These are phyloP conservation scores for Phytophthora rubi DNA, from an alignment of 352 stramenopile genomes.

Conservation along the genomic window DNA sequence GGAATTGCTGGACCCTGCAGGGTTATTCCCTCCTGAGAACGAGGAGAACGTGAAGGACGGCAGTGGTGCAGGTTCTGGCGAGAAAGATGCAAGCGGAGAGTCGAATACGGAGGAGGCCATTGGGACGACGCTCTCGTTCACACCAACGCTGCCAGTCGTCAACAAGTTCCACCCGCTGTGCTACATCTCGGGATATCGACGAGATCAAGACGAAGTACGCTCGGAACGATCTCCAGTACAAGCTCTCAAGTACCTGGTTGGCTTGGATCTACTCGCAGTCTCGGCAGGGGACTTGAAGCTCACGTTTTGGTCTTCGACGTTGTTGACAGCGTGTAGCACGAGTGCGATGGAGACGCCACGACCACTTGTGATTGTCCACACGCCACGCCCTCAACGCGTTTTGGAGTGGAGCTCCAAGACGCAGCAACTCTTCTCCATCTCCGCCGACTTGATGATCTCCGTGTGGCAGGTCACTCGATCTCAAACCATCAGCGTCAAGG, in stretches of 20 bases:
- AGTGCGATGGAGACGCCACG: conserved; percentile 67
- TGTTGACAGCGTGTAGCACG: conserved; percentile 66
- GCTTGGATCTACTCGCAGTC: conserved; percentile 67
- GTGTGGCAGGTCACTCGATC: conserved; percentile 62
- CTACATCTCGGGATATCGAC: conserved; percentile 72
- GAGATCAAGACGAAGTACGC: conserved; percentile 77
- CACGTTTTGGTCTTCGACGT: conserved; percentile 72
- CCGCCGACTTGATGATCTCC: conserved; percentile 68
- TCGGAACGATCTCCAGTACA: conserved; percentile 82
- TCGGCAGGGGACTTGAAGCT: conserved; percentile 80
- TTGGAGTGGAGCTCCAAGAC: conserved; percentile 70
- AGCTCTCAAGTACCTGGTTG: conserved; percentile 69
- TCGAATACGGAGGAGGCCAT: conserved; percentile 15
- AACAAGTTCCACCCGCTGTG: conserved; percentile 82
- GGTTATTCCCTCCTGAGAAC: conserved; percentile 44
- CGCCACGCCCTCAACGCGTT: conserved; percentile 68
- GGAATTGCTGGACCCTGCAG: conserved; percentile 62
- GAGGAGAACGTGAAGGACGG: conserved; percentile 31
- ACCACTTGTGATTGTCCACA: conserved; percentile 74
- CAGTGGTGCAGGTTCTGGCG: conserved; percentile 1
- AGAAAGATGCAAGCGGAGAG: conserved; percentile 12
- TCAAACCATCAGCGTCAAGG: conserved; percentile 13
- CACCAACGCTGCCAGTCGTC: conserved; percentile 50
- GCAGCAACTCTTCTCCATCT: conserved; percentile 74
- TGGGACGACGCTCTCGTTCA: conserved; percentile 31